Base-by-base conservation (phyloP, 495 filamentous ascomycete species). In the Neurospora sp. region DNA sequence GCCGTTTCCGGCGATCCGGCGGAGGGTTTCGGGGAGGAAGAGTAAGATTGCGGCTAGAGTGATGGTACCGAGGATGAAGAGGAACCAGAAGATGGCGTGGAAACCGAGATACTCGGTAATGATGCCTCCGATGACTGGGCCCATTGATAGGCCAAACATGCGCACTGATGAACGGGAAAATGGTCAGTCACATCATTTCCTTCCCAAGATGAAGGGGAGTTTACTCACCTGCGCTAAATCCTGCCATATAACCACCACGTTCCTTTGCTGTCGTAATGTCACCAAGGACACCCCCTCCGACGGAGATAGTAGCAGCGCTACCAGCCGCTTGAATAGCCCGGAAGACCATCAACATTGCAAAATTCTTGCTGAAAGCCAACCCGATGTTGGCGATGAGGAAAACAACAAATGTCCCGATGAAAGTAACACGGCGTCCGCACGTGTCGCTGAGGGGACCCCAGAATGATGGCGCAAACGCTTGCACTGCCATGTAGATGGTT, bases 61-160 rank as follows among this genome's bases (percentile, higher is more conserved):
- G 39, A 82, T 73, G 0, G 79, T 84, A 1, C 80, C 82, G 18
- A 86, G 78, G 18, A 90, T 88, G 42, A 84, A 78, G 39, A 92
- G 79, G 70, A 93, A 92, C 88, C 88, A 91, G 79, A 92, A 93
- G 39, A 91, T 89, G 66, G 82, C 83, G 68, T 89, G 82, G 89
- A 90, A 93, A 3, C 89, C 89, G 11, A 89, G 80, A 72, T 84
- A 91, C 41, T 90, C 83, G 18, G 83, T 84, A n/a, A 92, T 80
- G 2, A 90, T 75, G 2, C 90, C 90, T 5, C 90, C 90, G 35
- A 92, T 84, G 18, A 91, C 82, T 0, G 89, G 89, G 0, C 88
- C 89, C 37, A 91, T 76, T 7, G 84, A 83, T 16, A 88, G 87
- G 12, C 86, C 87, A 4, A 84, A 76, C 69, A 80, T 81, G 69